Evolutionary conservation across 2,329 filamentous ascomycete species (phyloP), one percentile per base, ranked within the genome.

Genomic region (Elsinoe arachidis): DNA sequence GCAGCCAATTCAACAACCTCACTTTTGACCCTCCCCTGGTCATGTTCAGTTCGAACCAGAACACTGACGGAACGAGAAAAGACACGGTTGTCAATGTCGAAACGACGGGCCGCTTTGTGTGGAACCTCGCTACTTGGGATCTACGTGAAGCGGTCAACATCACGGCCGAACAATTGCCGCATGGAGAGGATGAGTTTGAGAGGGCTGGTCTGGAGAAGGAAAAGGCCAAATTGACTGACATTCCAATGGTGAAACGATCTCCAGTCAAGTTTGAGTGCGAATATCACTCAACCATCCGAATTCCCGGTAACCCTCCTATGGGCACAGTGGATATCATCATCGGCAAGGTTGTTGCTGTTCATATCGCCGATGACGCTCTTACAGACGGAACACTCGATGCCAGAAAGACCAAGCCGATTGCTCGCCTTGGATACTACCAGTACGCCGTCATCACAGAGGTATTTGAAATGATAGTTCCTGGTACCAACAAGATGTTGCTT

Each of bases 11-110:
- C 74, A 82, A 79, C 67, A 84, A 84, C 61, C 74, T 84, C 0
- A 82, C 79, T 33, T 84, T 82, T 68, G 80, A 83, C 64, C 81
- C 81, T 0, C 81, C 81, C 0, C 82, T 82, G 63, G 77, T 84
- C 26, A 81, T 84, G 77, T 84, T 85, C 74, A 73, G 72, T 34
- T 75, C 78, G 2, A 84, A 84, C 68, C 78, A 83, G 65, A 80
- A 76, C 0, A 68, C 74, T 0, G 61, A 67, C 7, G 65, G 64
- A 2, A 54, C 63, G 0, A 76, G 77, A 58, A 84, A 84, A 65
- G 80, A 84, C 68, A 82, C 76, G 0, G 79, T 80, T 33, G 67
- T 71, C 63, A 84, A 84, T 66, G 77, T 72, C 61, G 80, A 84
- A 65, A 62, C 71, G 5, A 81, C 79, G 0, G 79, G 80, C 4